phyloP scores from a whole-genome alignment of 768 basidiomycete genomes.

The Tulasnella sp. region DNA sequence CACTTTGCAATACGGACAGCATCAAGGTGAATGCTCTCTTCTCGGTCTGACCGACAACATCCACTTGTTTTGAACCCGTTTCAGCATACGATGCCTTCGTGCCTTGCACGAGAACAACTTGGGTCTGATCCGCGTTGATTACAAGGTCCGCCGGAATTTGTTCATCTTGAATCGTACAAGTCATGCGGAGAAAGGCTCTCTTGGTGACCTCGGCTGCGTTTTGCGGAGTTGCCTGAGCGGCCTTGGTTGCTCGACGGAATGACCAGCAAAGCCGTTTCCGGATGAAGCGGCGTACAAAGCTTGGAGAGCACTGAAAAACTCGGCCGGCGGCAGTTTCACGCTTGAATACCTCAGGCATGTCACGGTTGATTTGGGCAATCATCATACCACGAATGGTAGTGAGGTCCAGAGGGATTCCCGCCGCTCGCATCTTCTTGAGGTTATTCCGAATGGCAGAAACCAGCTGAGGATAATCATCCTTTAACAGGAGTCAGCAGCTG shows the following conservation, averaged over 20 bases:
- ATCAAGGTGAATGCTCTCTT: conserved; percentile 51
- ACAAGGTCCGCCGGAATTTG: not conserved
- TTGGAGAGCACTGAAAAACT: conserved; percentile 43
- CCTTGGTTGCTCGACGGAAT: not conserved
- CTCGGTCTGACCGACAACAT: conserved; percentile 46
- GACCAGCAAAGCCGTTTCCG: conserved; percentile 32
- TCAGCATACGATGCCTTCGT: conserved; percentile 43
- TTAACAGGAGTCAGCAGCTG: not conserved
- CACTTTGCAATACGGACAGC: conserved; percentile 43
- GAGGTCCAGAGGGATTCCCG: conserved; percentile 40
- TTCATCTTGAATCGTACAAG: not conserved
- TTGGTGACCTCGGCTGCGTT: not conserved
- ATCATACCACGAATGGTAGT: conserved; percentile 43
- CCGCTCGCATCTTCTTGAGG: conserved; percentile 36
- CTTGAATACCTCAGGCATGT: conserved; percentile 42
- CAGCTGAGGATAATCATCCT: conserved; percentile 1
- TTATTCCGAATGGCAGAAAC: not conserved
- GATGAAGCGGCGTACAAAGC: conserved; percentile 41
- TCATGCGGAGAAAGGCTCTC: not conserved
- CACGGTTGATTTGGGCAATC: conserved; percentile 41
- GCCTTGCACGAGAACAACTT: conserved; percentile 42
- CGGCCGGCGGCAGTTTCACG: conserved; percentile 40
- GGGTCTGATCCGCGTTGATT: conserved; percentile 49
- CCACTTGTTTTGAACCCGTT: conserved; percentile 46
- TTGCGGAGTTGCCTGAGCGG: not conserved